phyloP scores from a whole-genome alignment of 495 filamentous ascomycete genomes.

The Penicillium samsonianum region DNA sequence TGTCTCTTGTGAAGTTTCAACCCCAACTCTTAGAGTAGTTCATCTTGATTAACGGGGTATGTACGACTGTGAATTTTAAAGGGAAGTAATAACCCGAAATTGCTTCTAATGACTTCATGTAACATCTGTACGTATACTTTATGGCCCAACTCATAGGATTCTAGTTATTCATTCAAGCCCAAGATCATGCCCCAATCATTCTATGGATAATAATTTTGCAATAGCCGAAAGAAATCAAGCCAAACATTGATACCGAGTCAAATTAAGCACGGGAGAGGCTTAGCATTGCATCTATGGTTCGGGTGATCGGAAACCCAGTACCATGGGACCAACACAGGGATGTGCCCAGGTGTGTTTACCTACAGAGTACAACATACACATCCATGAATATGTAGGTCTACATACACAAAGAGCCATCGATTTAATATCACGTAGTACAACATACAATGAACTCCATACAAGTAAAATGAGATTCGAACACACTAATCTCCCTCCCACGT shows the following conservation, averaged over 20 bases:
- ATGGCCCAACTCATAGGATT: too few relatives aligned
- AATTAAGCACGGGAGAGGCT: constrained; percentile 9
- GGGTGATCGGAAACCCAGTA: constrained; percentile 16
- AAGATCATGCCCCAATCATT: too few relatives aligned
- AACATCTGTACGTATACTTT: too few relatives aligned
- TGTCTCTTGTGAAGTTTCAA: not conserved
- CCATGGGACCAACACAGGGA: constrained; percentile 8
- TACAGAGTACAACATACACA: not conserved
- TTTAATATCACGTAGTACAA: not conserved
- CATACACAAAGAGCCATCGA: too few relatives aligned
- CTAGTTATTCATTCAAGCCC: too few relatives aligned
- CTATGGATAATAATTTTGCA: too few relatives aligned
- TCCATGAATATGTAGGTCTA: not conserved
- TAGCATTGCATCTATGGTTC: constrained; percentile 7
- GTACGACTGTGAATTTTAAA: not conserved
- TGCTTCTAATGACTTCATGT: not conserved
- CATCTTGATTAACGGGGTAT: not conserved
- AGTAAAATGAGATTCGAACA: not conserved
- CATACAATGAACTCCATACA: not conserved
- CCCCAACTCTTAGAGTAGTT: not conserved
- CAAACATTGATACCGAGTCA: not conserved
- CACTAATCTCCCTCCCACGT: constrained; percentile 15
- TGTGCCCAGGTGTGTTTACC: not conserved
- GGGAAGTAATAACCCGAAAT: not conserved
- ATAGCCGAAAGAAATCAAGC: too few relatives aligned